These are phyloP conservation scores for Dichotomopilus funicola DNA, from an alignment of 2,329 filamentous ascomycete genomes.

Conservation along the genomic window DNA sequence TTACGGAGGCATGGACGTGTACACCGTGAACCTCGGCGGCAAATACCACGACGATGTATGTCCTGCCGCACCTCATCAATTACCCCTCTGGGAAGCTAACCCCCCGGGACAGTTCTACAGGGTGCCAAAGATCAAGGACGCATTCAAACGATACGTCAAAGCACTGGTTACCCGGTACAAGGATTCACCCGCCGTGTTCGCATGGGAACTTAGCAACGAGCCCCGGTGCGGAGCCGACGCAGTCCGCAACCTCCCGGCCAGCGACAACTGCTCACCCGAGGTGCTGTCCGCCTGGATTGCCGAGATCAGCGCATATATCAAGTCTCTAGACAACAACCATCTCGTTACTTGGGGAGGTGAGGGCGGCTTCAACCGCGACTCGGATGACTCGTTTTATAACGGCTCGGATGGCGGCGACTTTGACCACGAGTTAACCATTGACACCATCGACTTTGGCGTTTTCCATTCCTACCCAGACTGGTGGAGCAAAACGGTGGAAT, in stretches of 20 bases:
- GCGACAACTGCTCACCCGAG: constrained; percentile 34
- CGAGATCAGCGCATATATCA: constrained; percentile 50
- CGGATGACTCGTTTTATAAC: constrained; percentile 40
- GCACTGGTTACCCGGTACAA: constrained; percentile 54
- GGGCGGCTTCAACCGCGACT: constrained; percentile 47
- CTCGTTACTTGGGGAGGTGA: constrained; percentile 52
- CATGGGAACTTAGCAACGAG: constrained; percentile 64
- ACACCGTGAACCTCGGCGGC: constrained; percentile 48
- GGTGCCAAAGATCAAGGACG: constrained; percentile 43
- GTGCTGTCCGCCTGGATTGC: constrained; percentile 43
- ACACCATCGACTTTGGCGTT: constrained; percentile 46
- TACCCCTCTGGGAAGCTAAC: neutral
- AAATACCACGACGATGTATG: constrained; percentile 44
- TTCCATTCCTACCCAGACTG: constrained; percentile 52
- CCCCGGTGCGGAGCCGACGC: constrained; percentile 43
- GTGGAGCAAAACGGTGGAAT: constrained; percentile 46
- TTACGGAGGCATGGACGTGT: constrained; percentile 54
- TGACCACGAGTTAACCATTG: constrained; percentile 41
- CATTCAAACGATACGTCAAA: constrained; percentile 53
- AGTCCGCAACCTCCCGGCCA: constrained; percentile 39
- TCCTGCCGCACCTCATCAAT: neutral
- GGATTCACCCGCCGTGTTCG: constrained; percentile 53
- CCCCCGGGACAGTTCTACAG: constrained; percentile 38
- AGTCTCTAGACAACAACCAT: constrained; percentile 44
- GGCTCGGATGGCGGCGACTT: constrained; percentile 48